Base-by-base conservation (phyloP, 352 stramenopile genomes). In the Blastocystis sp. region DNA sequence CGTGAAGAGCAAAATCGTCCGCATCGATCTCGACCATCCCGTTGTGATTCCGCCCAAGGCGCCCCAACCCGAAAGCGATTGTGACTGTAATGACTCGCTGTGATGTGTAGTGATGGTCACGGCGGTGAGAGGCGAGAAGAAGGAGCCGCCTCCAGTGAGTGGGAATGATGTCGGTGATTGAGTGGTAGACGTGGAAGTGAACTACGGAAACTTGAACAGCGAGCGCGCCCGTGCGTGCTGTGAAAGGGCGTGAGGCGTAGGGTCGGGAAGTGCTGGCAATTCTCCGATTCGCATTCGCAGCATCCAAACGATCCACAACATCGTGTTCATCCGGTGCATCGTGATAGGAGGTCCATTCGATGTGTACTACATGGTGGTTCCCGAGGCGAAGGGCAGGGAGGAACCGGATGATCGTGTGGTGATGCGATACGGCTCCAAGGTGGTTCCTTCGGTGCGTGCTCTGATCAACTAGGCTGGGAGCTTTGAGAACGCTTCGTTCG, bases 341-440 rank as follows among this genome's bases (percentile, higher is more conserved):
- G 10, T 84, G 1, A 68, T 84, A 1, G 57, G 57, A 14, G 74
- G 74, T 24, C 74, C 74, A 11, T 84, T 68, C 28, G 74, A 84
- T 38, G 60, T 84, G 57, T 84, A 84, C 17, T 84, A 84, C 61
- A 84, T 84, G 74, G 52, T 84, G 3, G 14, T 54, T 57, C 74
- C 74, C 14, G 74, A 84, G n/a, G 66, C 21, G n/a, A 84, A 68
- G 21, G 74, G 28, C 9, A 9, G 74, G 9, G 24, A 45, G 40
- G 74, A 84, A 11, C 74, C 74, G 0, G 57, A 42, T 24, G 74
- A 84, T 45, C 74, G 74, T 6, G 45, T 4, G 9, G 74, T 84
- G 38, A 84, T 84, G 74, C n/a, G 74, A 34, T 84, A 68, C 38
- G 74, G 74, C n/a, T 54, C 57, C 10, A 62, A 84, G 48, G 66